Conservation (phyloP, 2,329 filamentous ascomycete species). For the Dactylellina haptotyla region DNA sequence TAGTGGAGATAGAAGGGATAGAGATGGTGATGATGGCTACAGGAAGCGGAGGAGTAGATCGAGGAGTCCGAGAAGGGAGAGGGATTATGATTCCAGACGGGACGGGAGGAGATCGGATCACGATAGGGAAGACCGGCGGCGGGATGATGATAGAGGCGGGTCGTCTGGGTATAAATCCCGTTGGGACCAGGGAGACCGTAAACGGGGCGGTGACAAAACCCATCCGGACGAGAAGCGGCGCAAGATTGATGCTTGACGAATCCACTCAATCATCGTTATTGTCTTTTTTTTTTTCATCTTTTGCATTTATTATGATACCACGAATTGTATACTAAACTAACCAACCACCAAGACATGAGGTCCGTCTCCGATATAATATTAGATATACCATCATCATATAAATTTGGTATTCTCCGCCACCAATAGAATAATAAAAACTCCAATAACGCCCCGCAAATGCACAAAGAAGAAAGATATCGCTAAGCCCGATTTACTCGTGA, state of each 20-base stretch:
- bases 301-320: constrained; percentile 2
- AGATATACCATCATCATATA: not conserved
- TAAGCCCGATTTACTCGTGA: constrained; percentile 20
- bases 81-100: constrained; percentile 38
- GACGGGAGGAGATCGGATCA: constrained; percentile 51
- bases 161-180: constrained; percentile 33
- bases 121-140: constrained; percentile 40
- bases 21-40: constrained; percentile 8
- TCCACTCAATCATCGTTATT: no score
- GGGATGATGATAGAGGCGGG: constrained; percentile 19
- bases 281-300: no score
- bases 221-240: constrained; percentile 50
- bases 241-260: constrained; percentile 35
- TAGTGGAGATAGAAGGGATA: constrained; percentile 10
- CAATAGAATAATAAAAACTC: constrained; percentile 8
- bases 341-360: no score
- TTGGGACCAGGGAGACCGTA: constrained; percentile 42
- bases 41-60: constrained; percentile 31
- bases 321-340: constrained; percentile 18
- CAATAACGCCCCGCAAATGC: constrained; percentile 37
- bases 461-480: constrained; percentile 41
- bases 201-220: constrained; percentile 32
- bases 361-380: no score
- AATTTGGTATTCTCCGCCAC: not conserved
- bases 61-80: constrained; percentile 30